These are phyloP conservation scores for Camillea tinctor DNA, from an alignment of 2,329 filamentous ascomycete species.

Conservation along the genomic window DNA sequence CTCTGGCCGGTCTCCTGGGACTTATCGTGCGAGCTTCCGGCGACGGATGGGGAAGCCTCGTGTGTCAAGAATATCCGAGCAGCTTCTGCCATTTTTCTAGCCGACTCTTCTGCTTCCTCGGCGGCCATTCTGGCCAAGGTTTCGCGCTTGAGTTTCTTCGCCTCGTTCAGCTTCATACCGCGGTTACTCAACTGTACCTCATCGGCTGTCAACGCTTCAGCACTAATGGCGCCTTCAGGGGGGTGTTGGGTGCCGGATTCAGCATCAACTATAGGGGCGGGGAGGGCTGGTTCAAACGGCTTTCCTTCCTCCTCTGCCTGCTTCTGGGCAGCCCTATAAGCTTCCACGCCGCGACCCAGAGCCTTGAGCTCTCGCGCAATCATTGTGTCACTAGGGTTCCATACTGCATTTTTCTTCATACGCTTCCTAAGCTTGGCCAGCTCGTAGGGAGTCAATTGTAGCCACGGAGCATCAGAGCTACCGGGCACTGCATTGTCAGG, in stretches of 20 bases:
- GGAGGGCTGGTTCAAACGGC: conserved; percentile 52
- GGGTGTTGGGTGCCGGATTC: conserved; percentile 52
- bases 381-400: conserved; percentile 84
- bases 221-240: conserved; percentile 59
- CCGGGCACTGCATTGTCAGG: conserved; percentile 59
- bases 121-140: conserved; percentile 60
- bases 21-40: conserved; percentile 31
- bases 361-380: conserved; percentile 74
- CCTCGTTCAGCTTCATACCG: conserved; percentile 76
- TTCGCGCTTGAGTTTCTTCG: conserved; percentile 72
- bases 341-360: conserved; percentile 65
- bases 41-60: conserved; percentile 34
- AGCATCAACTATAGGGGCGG: conserved; percentile 44
- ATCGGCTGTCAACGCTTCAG: conserved; percentile 55
- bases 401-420: conserved; percentile 90
- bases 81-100: conserved; percentile 50
- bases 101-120: conserved; percentile 60
- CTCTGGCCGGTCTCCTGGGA: conserved; percentile 28
- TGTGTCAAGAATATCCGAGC: conserved; percentile 44
- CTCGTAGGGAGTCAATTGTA: conserved; percentile 64
- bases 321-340: conserved; percentile 60
- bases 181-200: conserved; percentile 67
- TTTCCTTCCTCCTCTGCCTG: conserved; percentile 65
- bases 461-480: conserved; percentile 62
- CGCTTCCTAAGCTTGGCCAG: conserved; percentile 71